These are phyloP conservation scores for Tolypocladium paradoxum DNA, from an alignment of 2,329 filamentous ascomycete species.

Conservation along the genomic window DNA sequence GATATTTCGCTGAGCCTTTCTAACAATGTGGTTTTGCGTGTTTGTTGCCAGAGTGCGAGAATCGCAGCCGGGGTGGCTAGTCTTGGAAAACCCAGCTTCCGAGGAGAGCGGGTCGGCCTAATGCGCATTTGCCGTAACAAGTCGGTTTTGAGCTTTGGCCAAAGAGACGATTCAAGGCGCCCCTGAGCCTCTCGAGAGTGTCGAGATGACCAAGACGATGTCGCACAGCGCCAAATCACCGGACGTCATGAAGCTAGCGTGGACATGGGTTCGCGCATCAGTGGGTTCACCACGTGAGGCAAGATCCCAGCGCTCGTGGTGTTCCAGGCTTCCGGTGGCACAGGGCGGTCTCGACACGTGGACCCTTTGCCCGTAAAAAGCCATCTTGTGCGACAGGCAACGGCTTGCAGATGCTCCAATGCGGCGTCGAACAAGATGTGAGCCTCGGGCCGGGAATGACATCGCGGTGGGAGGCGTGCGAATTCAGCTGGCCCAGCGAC, in stretches of 20 bases:
- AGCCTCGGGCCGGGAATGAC: background rate
- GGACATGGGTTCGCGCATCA: constrained; percentile 9
- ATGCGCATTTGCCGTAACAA: background rate
- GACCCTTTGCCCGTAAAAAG: constrained; percentile 2
- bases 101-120: background rate
- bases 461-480: background rate
- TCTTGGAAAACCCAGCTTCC: background rate
- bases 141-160: background rate
- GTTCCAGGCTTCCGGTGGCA: constrained; percentile 6
- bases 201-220: background rate
- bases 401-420: background rate
- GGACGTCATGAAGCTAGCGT: constrained; percentile 1
- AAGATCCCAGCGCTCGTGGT: constrained; percentile 4
- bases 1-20: background rate
- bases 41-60: background rate
- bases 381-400: background rate
- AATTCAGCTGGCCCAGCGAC: background rate
- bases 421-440: background rate
- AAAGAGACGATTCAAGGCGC: background rate
- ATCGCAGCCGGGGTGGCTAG: background rate
- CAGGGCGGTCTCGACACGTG: constrained; percentile 9
- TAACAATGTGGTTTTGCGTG: background rate
- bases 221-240: background rate
- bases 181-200: background rate
- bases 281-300: constrained; percentile 12